Evolutionary conservation across 768 basidiomycete species (phyloP), one percentile per base, ranked within the genome.

Genomic region (Suillus subluteus): DNA sequence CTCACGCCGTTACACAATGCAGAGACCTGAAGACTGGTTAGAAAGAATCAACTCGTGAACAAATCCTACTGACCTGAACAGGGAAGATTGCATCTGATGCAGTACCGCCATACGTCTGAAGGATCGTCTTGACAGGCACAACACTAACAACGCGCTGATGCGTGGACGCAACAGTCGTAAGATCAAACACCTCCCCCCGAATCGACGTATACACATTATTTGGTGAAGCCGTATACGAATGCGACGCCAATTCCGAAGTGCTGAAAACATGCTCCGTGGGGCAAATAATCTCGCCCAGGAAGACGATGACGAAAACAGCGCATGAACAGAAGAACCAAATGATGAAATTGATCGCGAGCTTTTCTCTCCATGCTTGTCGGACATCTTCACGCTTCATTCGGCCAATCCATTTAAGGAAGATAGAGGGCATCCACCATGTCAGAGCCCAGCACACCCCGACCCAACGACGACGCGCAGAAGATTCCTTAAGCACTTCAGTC

Each of bases 301-400:
- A 78, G 12, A 94, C 94, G 73, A 99, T 96, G 73, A 99, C 92
- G 77, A 99, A 99, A 58, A 96, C 84, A 1, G 95, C 90, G 71
- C 88, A 88, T n/a, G 78, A 91, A 69, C 96, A 98, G 38, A 93
- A 82, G 73, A 98, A 88, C 97, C 96, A 98, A 72, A 99, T 99
- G 79, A 99, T 82, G 66, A 99, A 78, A 78, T 99, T 98, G 73
- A 98, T 86, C 4, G 95, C 94, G 1, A 98, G 83, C 78, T 99
- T 99, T 79, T 99, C 98, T 66, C 97, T 83, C 98, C 98, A 99
- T 2, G 98, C 98, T 77, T 98, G 95, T 32, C 92, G 88, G 30
- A 99, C 84, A 72, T 99, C 98, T 68, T 91, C 77, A 8, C 97
- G 91, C 80, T 98, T 98, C 96, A 98, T 98, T 37, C 94, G 85